Conservation (phyloP, 1,284 basidiomycete genomes). For the Bjerkandera adusta region DNA sequence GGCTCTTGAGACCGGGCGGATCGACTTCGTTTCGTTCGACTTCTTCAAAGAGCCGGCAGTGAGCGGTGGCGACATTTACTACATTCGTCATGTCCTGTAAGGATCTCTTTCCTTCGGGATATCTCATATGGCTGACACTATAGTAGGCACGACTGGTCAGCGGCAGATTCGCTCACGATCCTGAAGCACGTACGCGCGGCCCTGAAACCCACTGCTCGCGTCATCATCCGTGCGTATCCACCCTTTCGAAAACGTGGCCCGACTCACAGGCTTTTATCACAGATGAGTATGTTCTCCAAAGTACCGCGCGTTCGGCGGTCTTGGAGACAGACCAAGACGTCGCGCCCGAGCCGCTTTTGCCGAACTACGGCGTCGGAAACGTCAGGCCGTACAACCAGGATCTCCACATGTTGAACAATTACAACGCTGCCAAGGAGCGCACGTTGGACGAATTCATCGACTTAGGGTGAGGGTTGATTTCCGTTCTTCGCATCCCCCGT, state of each 20-base stretch:
- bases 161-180: constrained; percentile 22
- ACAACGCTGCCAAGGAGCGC: constrained; percentile 33
- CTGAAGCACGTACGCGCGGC: constrained; percentile 23
- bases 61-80: constrained; percentile 41
- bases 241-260: background rate
- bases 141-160: constrained; percentile 29
- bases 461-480: constrained; percentile 32
- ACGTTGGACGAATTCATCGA: constrained; percentile 28
- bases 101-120: background rate
- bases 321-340: background rate
- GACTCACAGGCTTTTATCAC: background rate
- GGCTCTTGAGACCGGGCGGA: constrained; percentile 31
- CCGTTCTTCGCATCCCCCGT: background rate
- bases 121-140: background rate
- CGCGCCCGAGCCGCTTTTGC: constrained; percentile 34
- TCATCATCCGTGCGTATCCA: constrained; percentile 22
- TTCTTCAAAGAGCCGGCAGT: constrained; percentile 43
- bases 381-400: constrained; percentile 30
- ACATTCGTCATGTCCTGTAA: constrained; percentile 32
- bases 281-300: constrained; percentile 25
- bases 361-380: constrained; percentile 34
- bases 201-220: constrained; percentile 19
- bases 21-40: constrained; percentile 41
- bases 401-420: constrained; percentile 28
- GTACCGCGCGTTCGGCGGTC: constrained; percentile 2